Base-by-base conservation (phyloP, 768 basidiomycete genomes). In the Tulasnella sp. region DNA sequence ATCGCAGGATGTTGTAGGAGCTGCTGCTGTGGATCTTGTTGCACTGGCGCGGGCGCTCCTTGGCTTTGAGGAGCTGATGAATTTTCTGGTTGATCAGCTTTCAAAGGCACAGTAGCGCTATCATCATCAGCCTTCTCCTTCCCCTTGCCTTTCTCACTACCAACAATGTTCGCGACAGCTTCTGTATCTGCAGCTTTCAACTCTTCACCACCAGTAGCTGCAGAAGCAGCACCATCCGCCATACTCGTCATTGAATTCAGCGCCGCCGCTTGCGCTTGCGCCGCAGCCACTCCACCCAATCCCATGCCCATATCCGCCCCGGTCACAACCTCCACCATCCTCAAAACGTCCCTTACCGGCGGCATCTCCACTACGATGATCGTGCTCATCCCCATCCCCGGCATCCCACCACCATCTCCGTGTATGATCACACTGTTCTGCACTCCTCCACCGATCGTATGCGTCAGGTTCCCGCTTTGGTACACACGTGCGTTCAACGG, bases 341-440 rank as follows among this genome's bases (percentile, higher is more conserved):
- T 83, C 66, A 92, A 77, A 45, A 94, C 82, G 55, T 89, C 87
- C 5, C 73, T 70, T 47, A 91, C 69, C 4, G 82, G 76, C 21
- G 92, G 92, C 79, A 95, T 80, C 62, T 93, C 87, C 51, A 94
- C 88, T 26, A 87, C 80, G 52, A 93, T 85, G 50, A 90, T 82
- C 2, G 85, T 86, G 69, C 92, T 89, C 34, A 38, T 38, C 30
- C 60, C 61, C 9, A 61, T 61, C 8, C 27, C 34, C 67, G 70
- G 41, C 63, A 68, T 9, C 65, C 44, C 26, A 58, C 62, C 17
- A 13, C 54, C 23, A 5, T 17, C 15, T 34, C 34, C 56, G 21
- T n/a, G 60, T 41, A 27, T 51, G 55, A 42, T 50, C 56, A 55
- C n/a, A 17, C 60, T 47, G 29, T 47, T 43, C 17, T 48, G 34